Percentiles rank a stretch among this genome's conserved stretches.
Evolutionary conservation across 2,329 filamentous ascomycete genomes (phyloP).

Genomic region (Epichloe aotearoae): DNA sequence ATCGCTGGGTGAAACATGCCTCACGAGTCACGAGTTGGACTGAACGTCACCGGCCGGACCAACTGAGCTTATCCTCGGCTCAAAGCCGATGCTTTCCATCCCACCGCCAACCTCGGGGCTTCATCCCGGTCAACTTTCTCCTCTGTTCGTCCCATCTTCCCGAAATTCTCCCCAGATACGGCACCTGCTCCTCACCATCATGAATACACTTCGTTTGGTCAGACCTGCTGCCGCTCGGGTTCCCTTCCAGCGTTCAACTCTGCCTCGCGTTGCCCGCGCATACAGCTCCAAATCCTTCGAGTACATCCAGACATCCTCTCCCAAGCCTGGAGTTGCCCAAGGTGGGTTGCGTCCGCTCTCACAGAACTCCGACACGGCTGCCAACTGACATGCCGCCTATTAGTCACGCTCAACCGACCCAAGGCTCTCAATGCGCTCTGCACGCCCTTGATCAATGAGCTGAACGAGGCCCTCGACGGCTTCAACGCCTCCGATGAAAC

Average conservation of each 20-base stretch:
- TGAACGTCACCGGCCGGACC: too few relatives aligned
- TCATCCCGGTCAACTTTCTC: not conserved
- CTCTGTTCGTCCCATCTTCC: not conserved
- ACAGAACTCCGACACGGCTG: not conserved
- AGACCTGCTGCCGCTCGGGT: slow-evolving; percentile 38
- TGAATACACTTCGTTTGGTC: slow-evolving; percentile 43
- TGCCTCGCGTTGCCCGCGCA: slow-evolving; percentile 41
- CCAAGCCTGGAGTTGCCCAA: slow-evolving; percentile 79
- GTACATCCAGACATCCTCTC: slow-evolving; percentile 67
- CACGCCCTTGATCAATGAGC: slow-evolving; percentile 79
- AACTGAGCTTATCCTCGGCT: slow-evolving; percentile 7
- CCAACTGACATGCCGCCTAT: slow-evolving; percentile 6
- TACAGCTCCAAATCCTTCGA: slow-evolving; percentile 54
- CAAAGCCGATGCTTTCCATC: slow-evolving; percentile 19
- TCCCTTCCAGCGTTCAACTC: slow-evolving; percentile 39
- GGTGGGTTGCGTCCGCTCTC: slow-evolving; percentile 38
- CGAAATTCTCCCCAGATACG: not conserved
- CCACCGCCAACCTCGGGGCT: not conserved
- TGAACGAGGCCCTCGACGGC: slow-evolving; percentile 63
- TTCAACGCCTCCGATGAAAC: slow-evolving; percentile 59
- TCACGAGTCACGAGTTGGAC: too few relatives aligned
- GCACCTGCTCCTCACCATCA: slow-evolving; percentile 13
- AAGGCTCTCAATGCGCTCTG: slow-evolving; percentile 91
- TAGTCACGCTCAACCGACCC: slow-evolving; percentile 86
- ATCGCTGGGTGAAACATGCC: too few relatives aligned